Percentiles rank a stretch among this genome's conserved stretches.
phyloP scores from a whole-genome alignment of 1,284 basidiomycete species.

The Hypsizygus ulmarius region DNA sequence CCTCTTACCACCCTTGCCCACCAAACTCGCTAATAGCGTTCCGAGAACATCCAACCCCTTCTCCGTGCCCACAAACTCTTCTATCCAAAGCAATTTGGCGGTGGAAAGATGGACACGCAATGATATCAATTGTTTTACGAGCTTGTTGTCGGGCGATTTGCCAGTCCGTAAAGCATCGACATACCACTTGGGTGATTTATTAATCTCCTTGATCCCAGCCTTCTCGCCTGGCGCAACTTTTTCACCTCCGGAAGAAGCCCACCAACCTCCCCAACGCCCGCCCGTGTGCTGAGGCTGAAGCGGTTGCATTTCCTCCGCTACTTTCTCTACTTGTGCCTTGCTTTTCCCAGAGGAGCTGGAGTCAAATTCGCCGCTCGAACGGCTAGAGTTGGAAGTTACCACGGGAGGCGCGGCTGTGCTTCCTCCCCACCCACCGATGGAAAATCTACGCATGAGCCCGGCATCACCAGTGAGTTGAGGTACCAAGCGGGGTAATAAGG shows the following conservation, averaged over 20 bases:
- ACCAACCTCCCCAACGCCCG: conserved; percentile 74
- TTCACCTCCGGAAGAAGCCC: conserved; percentile 61
- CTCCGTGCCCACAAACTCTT: conserved; percentile 66
- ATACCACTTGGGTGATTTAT: conserved; percentile 56
- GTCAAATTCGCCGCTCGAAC: conserved; percentile 39
- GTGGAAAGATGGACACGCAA: conserved; percentile 87
- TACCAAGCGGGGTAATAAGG: conserved; percentile 55
- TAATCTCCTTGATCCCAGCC: conserved; percentile 36
- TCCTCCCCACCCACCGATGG: conserved; percentile 62
- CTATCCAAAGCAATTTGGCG: conserved; percentile 75
- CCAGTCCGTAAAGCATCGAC: conserved; percentile 54
- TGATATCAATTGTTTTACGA: conserved; percentile 78
- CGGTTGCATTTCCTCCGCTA: conserved; percentile 33
- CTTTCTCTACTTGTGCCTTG: conserved; percentile 30
- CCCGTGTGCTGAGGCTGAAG: conserved; percentile 71
- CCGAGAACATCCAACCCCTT: conserved; percentile 69
- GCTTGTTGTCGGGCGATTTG: conserved; percentile 54
- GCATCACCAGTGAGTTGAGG: conserved; percentile 70
- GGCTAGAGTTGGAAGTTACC: conserved; percentile 31
- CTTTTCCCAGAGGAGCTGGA: conserved; percentile 22
- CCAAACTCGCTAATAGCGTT: conserved; percentile 54
- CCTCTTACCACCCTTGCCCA: conserved; percentile 60
- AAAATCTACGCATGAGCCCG: conserved; percentile 71
- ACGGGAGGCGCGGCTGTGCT: conserved; percentile 32
- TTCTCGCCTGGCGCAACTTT: conserved; percentile 34